phyloP scores from a whole-genome alignment of 177 flowering plant species.

The Telopea speciosissima region DNA sequence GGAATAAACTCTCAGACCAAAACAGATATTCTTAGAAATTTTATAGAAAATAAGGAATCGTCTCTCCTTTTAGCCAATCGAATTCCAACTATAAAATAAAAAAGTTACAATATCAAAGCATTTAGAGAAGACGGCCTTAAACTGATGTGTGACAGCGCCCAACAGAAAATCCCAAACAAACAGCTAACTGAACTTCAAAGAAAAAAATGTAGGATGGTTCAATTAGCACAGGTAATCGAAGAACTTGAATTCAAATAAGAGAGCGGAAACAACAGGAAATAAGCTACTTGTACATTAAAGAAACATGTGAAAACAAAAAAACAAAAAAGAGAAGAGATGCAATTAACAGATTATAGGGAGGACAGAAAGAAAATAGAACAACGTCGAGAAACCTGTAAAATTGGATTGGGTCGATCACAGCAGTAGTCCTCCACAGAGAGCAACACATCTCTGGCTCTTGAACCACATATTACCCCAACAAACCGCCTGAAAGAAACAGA shows the following conservation, averaged over 20 bases:
- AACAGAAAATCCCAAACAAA: no score
- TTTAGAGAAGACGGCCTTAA: neutral
- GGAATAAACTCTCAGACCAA: neutral
- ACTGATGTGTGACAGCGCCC: no score
- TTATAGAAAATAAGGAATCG: neutral
- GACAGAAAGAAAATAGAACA: no score
- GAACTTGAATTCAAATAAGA: neutral
- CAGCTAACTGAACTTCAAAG: neutral
- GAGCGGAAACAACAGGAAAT: neutral
- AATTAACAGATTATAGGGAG: neutral
- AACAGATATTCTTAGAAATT: neutral
- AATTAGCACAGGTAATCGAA: neutral
- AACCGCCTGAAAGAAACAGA: conserved; percentile 44
- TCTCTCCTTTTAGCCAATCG: no score
- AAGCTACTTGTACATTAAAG: neutral
- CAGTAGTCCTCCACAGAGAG: conserved; percentile 63
- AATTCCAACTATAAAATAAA: neutral
- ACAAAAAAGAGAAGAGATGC: neutral
- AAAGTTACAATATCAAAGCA: neutral
- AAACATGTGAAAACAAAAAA: neutral
- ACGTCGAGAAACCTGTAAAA: conserved; percentile 54
- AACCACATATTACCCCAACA: conserved; percentile 45
- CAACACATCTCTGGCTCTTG: conserved; percentile 46
- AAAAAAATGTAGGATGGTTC: neutral
- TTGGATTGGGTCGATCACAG: conserved; percentile 88